Evolutionary conservation across 257 asterid species (phyloP), one percentile per base, ranked within the genome.

Genomic region (Solanum lycopersicoides): DNA sequence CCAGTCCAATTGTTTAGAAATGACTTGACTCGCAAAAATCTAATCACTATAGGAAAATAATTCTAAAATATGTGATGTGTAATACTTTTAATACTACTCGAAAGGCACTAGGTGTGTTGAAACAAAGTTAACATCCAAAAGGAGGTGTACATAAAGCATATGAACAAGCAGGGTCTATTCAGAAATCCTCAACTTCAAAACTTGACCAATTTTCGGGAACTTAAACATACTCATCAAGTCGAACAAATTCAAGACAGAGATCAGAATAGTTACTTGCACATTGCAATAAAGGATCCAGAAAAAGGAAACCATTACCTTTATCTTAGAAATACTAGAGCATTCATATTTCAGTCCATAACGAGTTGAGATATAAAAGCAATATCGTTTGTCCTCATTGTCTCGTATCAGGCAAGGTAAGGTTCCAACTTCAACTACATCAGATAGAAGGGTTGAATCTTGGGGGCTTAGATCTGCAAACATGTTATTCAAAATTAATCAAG

Each of bases 271-370:
- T 82, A 82, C 18, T 82, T 10, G 20, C 60, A 53, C 60, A 53
- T 16, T 53, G 60, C 69, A 82, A 50, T 15, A 45, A 82, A 82
- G 18, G 30, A 32, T 82, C 32, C 69, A 16, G 30, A 10, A 4
- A 39, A 45, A 53, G 10, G 8, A 79, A 79, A 18, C 12, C 32
- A 28, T 34, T 91, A 95, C 99, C 97, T 95, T 98, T 69, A 94
- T 92, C 91, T 93, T 89, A 79, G 98, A 97, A 80, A 89, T 84
- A 89, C 98, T 95, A 16, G 98, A 91, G 94, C 99, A 97, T 89
- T 97, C 99, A 75, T 97, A 97, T 25, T 95, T 93, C 94, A 97
- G 91, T 76, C 99, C 99, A 15, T 94, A 97, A 45, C 93, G 91
- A 83, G 99, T 97, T 92, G 95, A 89, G 89, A 97, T 93, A 86